A percentile compares a stretch with the other conserved stretches of the same genome.
Conservation (phyloP, 192 early-diverging fungal genomes). For the Umbelopsis sp. region DNA sequence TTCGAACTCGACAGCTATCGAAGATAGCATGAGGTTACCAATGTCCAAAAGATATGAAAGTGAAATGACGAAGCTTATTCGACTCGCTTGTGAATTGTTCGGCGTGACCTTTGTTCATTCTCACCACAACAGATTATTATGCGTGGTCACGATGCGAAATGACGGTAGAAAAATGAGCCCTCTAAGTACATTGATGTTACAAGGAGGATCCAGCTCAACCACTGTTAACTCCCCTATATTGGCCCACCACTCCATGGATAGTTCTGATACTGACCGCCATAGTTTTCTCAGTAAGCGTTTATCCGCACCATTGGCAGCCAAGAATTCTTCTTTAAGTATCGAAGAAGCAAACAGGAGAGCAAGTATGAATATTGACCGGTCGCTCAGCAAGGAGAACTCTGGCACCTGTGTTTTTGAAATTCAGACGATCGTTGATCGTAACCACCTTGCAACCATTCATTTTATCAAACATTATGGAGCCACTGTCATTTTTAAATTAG, state of each 20-base stretch:
- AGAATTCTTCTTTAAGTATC: neutral
- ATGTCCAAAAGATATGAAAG: constrained; percentile 21
- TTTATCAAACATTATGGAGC: constrained; percentile 11
- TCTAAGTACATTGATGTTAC: constrained; percentile 4
- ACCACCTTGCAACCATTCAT: neutral
- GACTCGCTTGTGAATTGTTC: constrained; percentile 31
- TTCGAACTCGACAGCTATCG: neutral
- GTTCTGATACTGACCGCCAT: neutral
- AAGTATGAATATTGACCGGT: constrained; percentile 14
- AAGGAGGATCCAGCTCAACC: neutral
- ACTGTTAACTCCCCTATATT: neutral
- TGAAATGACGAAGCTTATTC: constrained; percentile 31
- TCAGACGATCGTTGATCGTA: neutral
- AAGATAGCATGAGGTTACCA: neutral
- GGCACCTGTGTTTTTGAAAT: neutral
- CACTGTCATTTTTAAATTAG: neutral
- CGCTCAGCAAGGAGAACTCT: constrained; percentile 1
- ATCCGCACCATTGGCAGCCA: neutral
- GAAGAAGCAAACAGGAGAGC: constrained; percentile 4
- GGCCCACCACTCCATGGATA: neutral
- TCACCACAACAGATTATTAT: constrained; percentile 16
- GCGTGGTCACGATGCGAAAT: constrained; percentile 28
- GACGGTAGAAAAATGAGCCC: constrained; percentile 18
- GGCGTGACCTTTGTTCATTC: constrained; percentile 34
- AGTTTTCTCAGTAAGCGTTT: neutral